These are phyloP conservation scores for Ascochyta koolunga DNA, from an alignment of 2,329 filamentous ascomycete genomes.

Conservation along the genomic window DNA sequence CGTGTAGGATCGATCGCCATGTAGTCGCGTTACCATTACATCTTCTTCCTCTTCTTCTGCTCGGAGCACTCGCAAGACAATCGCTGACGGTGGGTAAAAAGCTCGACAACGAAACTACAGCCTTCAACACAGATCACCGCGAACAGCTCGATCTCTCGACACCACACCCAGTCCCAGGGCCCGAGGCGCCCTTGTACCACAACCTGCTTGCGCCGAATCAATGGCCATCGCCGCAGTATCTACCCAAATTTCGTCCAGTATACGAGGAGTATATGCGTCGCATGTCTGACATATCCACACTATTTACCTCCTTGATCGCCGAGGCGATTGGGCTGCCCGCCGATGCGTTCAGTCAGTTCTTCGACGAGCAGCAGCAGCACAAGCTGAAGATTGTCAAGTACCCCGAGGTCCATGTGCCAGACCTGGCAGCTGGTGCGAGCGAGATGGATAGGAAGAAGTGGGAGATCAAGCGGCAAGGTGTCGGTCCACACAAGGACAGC, in stretches of 20 bases:
- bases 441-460: conserved; percentile 49
- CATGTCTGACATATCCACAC: conserved; percentile 74
- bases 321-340: conserved; percentile 77
- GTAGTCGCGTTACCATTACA: conserved; percentile 1
- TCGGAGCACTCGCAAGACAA: conserved; percentile 1
- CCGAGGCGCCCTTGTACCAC: conserved; percentile 70
- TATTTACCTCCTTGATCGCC: conserved; percentile 80
- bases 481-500: conserved; percentile 83
- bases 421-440: conserved; percentile 34
- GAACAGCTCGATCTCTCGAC: conserved; percentile 90
- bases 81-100: conserved; percentile 44
- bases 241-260: conserved; percentile 71
- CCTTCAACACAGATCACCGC: conserved; percentile 75
- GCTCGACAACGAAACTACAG: conserved; percentile 69
- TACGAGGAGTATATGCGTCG: conserved; percentile 77
- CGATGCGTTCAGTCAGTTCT: conserved; percentile 77
- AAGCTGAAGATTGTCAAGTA: conserved; percentile 92
- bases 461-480: conserved; percentile 64
- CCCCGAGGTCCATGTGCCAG: conserved; percentile 63
- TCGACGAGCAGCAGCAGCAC: conserved; percentile 74
- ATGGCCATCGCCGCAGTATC: conserved; percentile 70
- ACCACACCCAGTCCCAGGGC: conserved; percentile 69
- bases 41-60: conserved; percentile 11
- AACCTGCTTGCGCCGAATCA: conserved; percentile 79
- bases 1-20: not conserved